These are phyloP conservation scores for Leptomonas seymouri DNA, from an alignment of 208 protist genomes.

Conservation along the genomic window DNA sequence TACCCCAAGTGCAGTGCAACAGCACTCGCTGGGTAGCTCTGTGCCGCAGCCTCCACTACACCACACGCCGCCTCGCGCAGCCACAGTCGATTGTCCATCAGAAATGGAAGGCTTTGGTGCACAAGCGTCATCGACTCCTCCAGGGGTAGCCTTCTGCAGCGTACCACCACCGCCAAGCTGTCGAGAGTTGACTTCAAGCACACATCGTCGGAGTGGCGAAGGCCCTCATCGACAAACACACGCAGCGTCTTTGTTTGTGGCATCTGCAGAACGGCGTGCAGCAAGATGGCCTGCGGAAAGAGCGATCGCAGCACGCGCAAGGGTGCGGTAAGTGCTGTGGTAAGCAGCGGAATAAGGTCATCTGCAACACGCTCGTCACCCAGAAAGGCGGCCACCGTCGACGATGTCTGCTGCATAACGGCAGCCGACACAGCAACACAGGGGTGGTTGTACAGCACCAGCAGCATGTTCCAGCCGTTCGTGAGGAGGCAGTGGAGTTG, in stretches of 20 bases:
- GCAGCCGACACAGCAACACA: conserved; percentile 41
- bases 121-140: conserved; percentile 60
- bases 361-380: conserved; percentile 61
- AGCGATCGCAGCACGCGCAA: conserved; percentile 58
- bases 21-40: conserved; percentile 45
- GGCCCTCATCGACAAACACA: conserved; percentile 75
- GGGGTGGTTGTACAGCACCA: conserved; percentile 51
- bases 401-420: conserved; percentile 36
- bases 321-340: conserved; percentile 48
- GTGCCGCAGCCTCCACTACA: conserved; percentile 60
- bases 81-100: conserved; percentile 44
- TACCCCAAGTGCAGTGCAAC: conserved; percentile 51
- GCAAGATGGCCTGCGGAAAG: conserved; percentile 56
- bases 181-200: conserved; percentile 52
- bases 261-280: conserved; percentile 45
- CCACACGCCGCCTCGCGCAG: conserved; percentile 53
- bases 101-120: conserved; percentile 52
- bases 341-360: conserved; percentile 78
- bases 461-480: conserved; percentile 67
- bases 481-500: conserved; percentile 52
- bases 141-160: conserved; percentile 24
- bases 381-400: conserved; percentile 57
- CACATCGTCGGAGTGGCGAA: conserved; percentile 44
- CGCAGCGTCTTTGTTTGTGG: conserved; percentile 54
- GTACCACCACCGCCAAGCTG: conserved; percentile 45